Conservation (phyloP, 2,329 filamentous ascomycete species). For the Nemania serpens region DNA sequence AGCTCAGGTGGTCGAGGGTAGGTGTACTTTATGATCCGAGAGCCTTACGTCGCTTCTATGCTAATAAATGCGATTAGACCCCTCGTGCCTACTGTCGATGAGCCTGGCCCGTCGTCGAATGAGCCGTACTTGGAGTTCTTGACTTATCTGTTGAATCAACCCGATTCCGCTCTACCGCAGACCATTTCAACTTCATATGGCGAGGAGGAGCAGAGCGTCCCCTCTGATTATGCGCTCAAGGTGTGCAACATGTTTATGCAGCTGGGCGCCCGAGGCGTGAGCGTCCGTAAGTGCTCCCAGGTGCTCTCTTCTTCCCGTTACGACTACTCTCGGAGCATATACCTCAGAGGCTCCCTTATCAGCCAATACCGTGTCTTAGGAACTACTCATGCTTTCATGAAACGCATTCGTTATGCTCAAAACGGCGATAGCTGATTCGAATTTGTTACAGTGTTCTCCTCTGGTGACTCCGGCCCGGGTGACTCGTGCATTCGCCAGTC, state of each 20-base stretch:
- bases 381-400: neutral
- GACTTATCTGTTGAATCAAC: conserved; percentile 60
- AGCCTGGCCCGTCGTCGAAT: conserved; percentile 62
- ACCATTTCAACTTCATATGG: conserved; percentile 69
- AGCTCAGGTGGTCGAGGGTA: conserved; percentile 60
- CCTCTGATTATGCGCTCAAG: conserved; percentile 60
- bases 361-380: no score
- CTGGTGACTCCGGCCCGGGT: conserved; percentile 65
- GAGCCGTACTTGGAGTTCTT: conserved; percentile 71
- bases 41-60: conserved; percentile 44
- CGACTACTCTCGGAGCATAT: neutral
- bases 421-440: conserved; percentile 1
- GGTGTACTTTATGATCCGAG: conserved; percentile 32
- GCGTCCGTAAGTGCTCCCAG: conserved; percentile 45
- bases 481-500: conserved; percentile 63
- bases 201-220: conserved; percentile 67
- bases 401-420: neutral
- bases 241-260: conserved; percentile 68
- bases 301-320: neutral
- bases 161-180: conserved; percentile 57
- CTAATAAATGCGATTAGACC: conserved; percentile 49
- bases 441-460: conserved; percentile 53
- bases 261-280: conserved; percentile 66
- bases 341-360: no score
- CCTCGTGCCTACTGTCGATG: conserved; percentile 55